A percentile compares a stretch with the other conserved stretches of the same genome.
Conservation (phyloP, 805 yeast genomes). For the Teunomyces pallodes region DNA sequence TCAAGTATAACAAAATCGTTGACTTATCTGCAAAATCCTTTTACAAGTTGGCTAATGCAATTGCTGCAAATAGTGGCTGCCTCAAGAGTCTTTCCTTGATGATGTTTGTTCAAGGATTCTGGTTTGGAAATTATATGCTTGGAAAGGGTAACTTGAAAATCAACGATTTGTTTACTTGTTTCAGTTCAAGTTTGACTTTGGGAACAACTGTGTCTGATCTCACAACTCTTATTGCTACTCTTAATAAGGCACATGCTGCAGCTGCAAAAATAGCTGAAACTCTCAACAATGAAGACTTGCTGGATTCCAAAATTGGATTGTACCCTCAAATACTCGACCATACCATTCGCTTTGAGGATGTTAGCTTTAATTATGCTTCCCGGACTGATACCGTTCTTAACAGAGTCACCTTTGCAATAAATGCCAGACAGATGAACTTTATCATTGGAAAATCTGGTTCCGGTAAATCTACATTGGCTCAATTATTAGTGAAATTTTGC, state of each 20-base stretch:
- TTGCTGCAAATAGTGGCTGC: constrained; percentile 55
- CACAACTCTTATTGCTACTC: constrained; percentile 53
- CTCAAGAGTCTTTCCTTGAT: constrained; percentile 57
- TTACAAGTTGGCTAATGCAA: constrained; percentile 43
- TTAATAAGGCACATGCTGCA: constrained; percentile 76
- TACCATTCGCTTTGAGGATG: constrained; percentile 24
- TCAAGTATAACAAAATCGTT: constrained; percentile 38
- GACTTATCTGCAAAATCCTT: constrained; percentile 38
- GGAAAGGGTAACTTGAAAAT: constrained; percentile 46
- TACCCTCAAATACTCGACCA: constrained; percentile 13
- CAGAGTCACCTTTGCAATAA: constrained; percentile 45
- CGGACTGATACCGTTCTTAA: constrained; percentile 51
- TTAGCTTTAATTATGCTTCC: constrained; percentile 63
- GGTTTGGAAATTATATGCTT: constrained; percentile 81
- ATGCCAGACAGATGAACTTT: constrained; percentile 50
- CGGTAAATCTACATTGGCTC: constrained; percentile 84
- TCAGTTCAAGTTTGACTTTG: constrained; percentile 75
- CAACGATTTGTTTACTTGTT: constrained; percentile 75
- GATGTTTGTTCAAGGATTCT: constrained; percentile 89
- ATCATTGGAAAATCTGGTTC: constrained; percentile 88
- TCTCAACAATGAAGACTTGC: constrained; percentile 10
- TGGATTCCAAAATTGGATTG: constrained; percentile 4
- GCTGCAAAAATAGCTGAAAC: constrained; percentile 47
- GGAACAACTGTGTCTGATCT: constrained; percentile 58
- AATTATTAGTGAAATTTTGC: constrained; percentile 62